Conservation (phyloP, 2,329 filamentous ascomycete genomes). For the Simplicillium sp. region DNA sequence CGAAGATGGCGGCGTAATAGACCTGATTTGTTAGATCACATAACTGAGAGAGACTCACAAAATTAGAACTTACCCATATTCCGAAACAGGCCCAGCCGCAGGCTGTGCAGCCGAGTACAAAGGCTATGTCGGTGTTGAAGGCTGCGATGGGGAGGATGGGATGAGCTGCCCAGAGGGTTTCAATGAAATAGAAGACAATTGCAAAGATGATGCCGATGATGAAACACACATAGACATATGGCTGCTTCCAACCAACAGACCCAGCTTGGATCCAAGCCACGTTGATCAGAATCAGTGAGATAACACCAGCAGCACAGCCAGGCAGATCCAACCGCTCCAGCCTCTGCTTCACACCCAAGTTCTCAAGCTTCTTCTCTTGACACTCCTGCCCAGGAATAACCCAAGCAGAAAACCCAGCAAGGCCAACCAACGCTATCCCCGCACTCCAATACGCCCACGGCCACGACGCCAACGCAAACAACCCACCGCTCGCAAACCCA, state of each 20-base stretch:
- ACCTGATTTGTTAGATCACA: background rate
- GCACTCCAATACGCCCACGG: slow-evolving; percentile 37
- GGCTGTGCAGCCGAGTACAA: slow-evolving; percentile 45
- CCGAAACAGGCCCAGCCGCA: slow-evolving; percentile 47
- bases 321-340: slow-evolving; percentile 26
- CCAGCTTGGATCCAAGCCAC: slow-evolving; percentile 60
- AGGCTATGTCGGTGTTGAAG: slow-evolving; percentile 37
- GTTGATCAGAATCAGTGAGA: slow-evolving; percentile 51
- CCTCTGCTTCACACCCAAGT: slow-evolving; percentile 4
- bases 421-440: slow-evolving; percentile 21
- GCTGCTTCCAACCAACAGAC: slow-evolving; percentile 45
- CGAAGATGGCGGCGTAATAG: background rate
- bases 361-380: too few relatives aligned
- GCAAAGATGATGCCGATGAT: slow-evolving; percentile 48
- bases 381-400: slow-evolving; percentile 21
- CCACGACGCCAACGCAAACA: slow-evolving; percentile 35
- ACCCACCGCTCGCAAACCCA: slow-evolving; percentile 28
- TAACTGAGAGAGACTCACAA: slow-evolving; percentile 22
- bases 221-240: slow-evolving; percentile 47
- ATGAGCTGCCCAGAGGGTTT: slow-evolving; percentile 32
- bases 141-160: slow-evolving; percentile 48
- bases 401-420: slow-evolving; percentile 20
- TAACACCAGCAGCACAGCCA: slow-evolving; percentile 35
- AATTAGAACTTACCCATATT: slow-evolving; percentile 42
- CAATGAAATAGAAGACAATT: slow-evolving; percentile 45